Evolutionary conservation across 805 yeast species (phyloP).

Genomic region (Wickerhamiella australiensis): DNA sequence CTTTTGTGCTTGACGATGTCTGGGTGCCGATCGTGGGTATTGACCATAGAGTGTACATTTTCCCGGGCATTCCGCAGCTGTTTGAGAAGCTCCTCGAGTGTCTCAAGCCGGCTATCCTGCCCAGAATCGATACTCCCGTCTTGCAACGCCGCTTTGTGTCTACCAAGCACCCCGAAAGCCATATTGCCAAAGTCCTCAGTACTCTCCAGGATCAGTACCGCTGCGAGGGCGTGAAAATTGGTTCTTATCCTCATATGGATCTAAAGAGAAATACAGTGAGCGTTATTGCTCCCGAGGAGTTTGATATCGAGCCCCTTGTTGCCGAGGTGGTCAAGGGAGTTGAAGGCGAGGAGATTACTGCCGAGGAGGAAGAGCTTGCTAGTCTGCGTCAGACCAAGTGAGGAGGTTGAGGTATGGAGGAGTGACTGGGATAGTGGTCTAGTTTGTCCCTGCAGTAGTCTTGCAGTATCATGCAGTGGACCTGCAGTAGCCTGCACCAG

Average conservation of each 20-base stretch:
- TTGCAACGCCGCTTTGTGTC: conserved; percentile 39
- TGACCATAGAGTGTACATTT: conserved; percentile 49
- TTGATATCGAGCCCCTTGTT: conserved; percentile 36
- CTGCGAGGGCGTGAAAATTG: conserved; percentile 47
- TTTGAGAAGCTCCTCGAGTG: conserved; percentile 45
- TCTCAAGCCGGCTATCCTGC: conserved; percentile 31
- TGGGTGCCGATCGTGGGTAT: conserved; percentile 82
- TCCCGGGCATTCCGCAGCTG: conserved; percentile 77
- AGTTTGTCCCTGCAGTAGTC: too few species aligned
- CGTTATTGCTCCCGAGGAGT: conserved; percentile 43
- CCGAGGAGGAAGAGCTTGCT: conserved; percentile 40
- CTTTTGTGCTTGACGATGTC: conserved; percentile 38
- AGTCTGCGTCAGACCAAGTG: conserved; percentile 1
- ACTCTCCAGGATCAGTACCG: conserved; percentile 37
- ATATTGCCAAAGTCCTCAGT: conserved; percentile 52
- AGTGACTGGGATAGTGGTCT: too few species aligned
- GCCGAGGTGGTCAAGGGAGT: conserved; percentile 36
- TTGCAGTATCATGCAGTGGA: too few species aligned
- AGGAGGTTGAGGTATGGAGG: too few species aligned
- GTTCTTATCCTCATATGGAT: conserved; percentile 72
- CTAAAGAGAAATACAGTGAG: conserved; percentile 59
- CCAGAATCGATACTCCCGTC: conserved; percentile 31
- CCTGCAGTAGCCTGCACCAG: too few species aligned
- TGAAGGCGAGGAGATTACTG: conserved; percentile 45
- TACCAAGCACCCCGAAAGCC: conserved; percentile 50